A percentile compares a stretch with the other conserved stretches of the same genome.
Conservation (phyloP, 441 rosid species). For the Viola pubescens region DNA sequence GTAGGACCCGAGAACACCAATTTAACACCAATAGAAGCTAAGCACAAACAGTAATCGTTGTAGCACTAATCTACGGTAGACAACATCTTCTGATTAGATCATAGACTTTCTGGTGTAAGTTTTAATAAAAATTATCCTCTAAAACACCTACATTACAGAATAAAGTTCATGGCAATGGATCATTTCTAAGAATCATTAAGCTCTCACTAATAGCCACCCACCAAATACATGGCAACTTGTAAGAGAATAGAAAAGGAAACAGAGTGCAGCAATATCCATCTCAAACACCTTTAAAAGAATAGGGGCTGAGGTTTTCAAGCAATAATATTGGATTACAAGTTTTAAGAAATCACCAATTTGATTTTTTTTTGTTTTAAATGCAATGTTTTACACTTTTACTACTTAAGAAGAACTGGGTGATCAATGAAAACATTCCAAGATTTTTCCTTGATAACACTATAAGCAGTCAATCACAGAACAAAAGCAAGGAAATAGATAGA, state of each 20-base stretch:
- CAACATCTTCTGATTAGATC: not conserved
- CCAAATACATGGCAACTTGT: not conserved
- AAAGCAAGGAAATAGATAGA: not conserved
- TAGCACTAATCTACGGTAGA: too few relatives aligned
- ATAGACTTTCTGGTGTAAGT: not conserved
- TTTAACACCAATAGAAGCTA: conserved; percentile 7
- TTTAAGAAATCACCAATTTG: not conserved
- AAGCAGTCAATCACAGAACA: too few relatives aligned
- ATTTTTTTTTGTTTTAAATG: not conserved
- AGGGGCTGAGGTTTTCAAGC: not conserved
- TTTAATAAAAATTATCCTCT: not conserved
- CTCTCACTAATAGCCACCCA: not conserved
- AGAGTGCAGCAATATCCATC: not conserved
- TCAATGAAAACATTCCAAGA: not conserved
- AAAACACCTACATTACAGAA: too few relatives aligned
- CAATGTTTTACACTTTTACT: not conserved
- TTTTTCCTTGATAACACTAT: not conserved
- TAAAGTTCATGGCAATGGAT: not conserved
- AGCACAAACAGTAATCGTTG: not conserved
- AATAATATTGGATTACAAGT: not conserved
- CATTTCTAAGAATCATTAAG: not conserved
- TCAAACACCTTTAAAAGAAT: not conserved
- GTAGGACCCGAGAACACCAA: conserved; percentile 14
- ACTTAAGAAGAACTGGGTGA: not conserved
- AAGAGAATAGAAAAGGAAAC: not conserved